A percentile compares a stretch with the other conserved stretches of the same genome.
These are phyloP conservation scores for Chondrus crispus DNA, from an alignment of 23 red algal species.

Conservation along the genomic window DNA sequence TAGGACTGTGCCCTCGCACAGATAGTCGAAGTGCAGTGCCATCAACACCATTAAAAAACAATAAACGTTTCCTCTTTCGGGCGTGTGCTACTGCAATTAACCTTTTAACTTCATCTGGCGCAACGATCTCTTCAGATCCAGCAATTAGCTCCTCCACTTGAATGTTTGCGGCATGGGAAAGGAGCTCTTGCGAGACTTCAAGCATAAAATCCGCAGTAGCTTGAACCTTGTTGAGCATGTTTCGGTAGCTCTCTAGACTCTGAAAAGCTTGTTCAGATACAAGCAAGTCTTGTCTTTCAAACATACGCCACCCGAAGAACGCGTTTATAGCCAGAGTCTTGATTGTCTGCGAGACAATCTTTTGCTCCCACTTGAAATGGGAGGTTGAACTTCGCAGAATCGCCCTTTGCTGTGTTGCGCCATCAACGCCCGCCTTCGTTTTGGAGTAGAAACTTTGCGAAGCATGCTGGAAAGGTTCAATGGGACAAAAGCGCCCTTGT, in stretches of 20 bases:
- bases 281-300: neutral
- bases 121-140: too few species aligned
- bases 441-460: neutral
- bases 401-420: neutral
- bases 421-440: neutral
- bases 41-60: neutral
- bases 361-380: neutral
- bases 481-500: neutral
- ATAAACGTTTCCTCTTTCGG: neutral
- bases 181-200: neutral
- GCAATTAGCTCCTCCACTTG: too few species aligned
- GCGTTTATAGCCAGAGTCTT: neutral
- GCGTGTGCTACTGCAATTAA: neutral
- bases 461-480: neutral
- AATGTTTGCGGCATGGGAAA: neutral
- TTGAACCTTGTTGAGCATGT: neutral
- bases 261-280: neutral
- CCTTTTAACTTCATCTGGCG: neutral
- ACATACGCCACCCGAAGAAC: neutral
- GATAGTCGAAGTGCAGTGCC: neutral
- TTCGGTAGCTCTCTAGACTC: neutral
- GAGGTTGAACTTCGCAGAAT: neutral
- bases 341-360: constrained; percentile 1
- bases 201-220: constrained; percentile 16
- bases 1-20: neutral